Conservation (phyloP, 1,139 yeast species). For the Candida freyschussii region DNA sequence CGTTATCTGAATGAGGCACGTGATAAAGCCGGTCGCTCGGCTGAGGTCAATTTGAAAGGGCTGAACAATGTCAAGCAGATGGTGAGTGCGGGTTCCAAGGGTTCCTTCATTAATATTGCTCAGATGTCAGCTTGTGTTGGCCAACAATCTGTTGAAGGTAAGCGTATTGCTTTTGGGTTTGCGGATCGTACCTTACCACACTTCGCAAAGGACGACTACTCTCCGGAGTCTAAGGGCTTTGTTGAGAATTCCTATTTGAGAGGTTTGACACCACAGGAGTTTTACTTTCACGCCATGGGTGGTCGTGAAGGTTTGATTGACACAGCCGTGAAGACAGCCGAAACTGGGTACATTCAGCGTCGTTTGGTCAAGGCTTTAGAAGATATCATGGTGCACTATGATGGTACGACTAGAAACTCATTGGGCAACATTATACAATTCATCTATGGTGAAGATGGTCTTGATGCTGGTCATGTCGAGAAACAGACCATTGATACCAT, state of each 20-base stretch:
- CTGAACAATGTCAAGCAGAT: conserved; percentile 95
- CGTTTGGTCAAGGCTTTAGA: conserved; percentile 97
- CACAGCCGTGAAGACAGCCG: conserved; percentile 98
- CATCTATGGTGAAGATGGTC: conserved; percentile 98
- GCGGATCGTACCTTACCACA: conserved; percentile 96
- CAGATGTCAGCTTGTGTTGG: conserved; percentile 99
- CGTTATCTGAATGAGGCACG: conserved; percentile 96
- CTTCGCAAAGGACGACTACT: conserved; percentile 95
- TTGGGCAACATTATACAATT: conserved; percentile 95
- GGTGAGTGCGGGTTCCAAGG: conserved; percentile 99
- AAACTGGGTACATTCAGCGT: conserved; percentile 98
- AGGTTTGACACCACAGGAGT: conserved; percentile 98
- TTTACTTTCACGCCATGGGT: conserved; percentile 99
- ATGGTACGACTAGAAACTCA: conserved; percentile 97
- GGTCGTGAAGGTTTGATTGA: conserved; percentile 99
- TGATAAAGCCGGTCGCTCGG: conserved; percentile 98
- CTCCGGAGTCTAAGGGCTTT: conserved; percentile 97
- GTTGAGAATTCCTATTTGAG: conserved; percentile 95
- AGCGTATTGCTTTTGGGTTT: conserved; percentile 97
- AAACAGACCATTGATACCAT: conserved; percentile 95
- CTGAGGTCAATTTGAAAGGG: conserved; percentile 93
- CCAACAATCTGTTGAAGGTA: conserved; percentile 99
- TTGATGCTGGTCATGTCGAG: conserved; percentile 97
- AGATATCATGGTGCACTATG: conserved; percentile 98
- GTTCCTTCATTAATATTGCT: conserved; percentile 97